These are phyloP conservation scores for Microdochium nivale DNA, from an alignment of 2,329 filamentous ascomycete species.

Conservation along the genomic window DNA sequence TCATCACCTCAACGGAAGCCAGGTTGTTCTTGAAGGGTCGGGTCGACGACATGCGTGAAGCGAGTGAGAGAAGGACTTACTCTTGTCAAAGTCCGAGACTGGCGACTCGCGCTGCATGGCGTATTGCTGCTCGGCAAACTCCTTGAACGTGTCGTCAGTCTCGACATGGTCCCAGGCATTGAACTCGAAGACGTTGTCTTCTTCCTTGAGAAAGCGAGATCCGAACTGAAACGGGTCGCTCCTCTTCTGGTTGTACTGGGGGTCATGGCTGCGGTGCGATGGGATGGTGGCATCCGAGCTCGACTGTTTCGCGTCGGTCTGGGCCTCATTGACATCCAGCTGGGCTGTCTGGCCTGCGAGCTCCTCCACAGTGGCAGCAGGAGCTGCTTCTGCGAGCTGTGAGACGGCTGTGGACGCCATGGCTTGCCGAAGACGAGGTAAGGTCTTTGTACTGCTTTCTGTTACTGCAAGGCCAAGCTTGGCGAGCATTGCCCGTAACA, in stretches of 20 bases:
- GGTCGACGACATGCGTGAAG: not conserved
- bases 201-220: constrained; percentile 72
- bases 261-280: constrained; percentile 62
- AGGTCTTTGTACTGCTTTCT: not conserved
- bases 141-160: constrained; percentile 79
- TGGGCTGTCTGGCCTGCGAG: constrained; percentile 15
- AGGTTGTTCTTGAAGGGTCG: constrained; percentile 3
- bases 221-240: constrained; percentile 94
- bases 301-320: constrained; percentile 11
- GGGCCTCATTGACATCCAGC: constrained; percentile 14
- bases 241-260: constrained; percentile 69
- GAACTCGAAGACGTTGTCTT: constrained; percentile 90
- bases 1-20: constrained; percentile 38
- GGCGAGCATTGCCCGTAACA: not conserved
- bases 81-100: constrained; percentile 88
- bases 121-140: constrained; percentile 79
- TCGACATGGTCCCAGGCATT: constrained; percentile 99
- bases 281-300: constrained; percentile 26
- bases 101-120: constrained; percentile 76
- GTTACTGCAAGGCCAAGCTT: not conserved
- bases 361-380: constrained; percentile 13
- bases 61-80: constrained; percentile 34
- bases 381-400: constrained; percentile 3
- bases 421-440: not conserved
- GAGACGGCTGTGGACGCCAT: constrained; percentile 5